Conservation (phyloP, 441 rosid genomes). For the Adansonia grandidieri region DNA sequence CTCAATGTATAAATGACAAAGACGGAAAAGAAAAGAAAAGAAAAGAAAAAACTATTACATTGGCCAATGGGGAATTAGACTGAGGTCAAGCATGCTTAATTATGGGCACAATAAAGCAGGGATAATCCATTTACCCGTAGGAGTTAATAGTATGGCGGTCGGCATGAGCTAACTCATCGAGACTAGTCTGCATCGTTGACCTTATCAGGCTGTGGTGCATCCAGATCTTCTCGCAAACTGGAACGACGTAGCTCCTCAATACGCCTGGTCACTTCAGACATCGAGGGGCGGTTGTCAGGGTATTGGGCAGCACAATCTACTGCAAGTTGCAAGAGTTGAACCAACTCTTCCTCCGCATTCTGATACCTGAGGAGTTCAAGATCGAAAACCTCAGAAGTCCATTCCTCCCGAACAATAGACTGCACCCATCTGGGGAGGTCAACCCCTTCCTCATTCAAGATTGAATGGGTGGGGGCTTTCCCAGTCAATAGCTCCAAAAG, state of each 20-base stretch:
- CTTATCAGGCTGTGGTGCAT: constrained; percentile 33
- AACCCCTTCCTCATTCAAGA: too few relatives aligned
- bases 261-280: constrained; percentile 60
- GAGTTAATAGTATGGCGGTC: background rate
- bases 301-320: too few relatives aligned
- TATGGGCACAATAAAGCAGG: constrained; percentile 24
- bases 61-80: constrained; percentile 9
- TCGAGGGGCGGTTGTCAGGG: constrained; percentile 18
- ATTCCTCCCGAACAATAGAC: too few relatives aligned
- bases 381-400: too few relatives aligned
- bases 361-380: too few relatives aligned
- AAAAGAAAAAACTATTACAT: constrained; percentile 22
- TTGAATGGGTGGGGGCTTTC: too few relatives aligned
- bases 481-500: too few relatives aligned
- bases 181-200: constrained; percentile 42
- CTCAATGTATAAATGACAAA: constrained; percentile 30
- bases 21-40: background rate
- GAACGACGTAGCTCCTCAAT: constrained; percentile 62
- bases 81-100: constrained; percentile 32
- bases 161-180: constrained; percentile 28
- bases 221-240: constrained; percentile 38
- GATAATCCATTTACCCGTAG: constrained; percentile 24
- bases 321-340: too few relatives aligned
- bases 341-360: too few relatives aligned
- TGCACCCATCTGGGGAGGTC: too few relatives aligned